Evolutionary conservation across 148 eudicot genomes (phyloP).

Genomic region (Pharnaceum exiguum): DNA sequence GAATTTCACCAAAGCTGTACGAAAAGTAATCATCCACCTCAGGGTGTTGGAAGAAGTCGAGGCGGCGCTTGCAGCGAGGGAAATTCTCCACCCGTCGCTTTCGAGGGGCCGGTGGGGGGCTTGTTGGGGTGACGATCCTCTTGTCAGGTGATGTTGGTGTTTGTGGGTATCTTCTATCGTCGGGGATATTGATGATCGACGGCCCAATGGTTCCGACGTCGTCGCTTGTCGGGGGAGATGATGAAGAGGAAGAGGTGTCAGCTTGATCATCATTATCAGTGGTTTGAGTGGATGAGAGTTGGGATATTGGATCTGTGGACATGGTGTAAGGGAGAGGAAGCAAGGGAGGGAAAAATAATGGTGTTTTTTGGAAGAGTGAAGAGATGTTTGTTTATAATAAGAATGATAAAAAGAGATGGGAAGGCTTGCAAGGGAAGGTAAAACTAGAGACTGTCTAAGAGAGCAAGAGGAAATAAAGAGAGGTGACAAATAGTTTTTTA

Average conservation of each 20-base stretch:
- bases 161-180: background rate
- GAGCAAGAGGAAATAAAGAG: no score
- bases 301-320: slow-evolving; percentile 5
- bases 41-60: slow-evolving; percentile 8
- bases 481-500: no score
- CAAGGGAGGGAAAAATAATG: no score
- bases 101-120: slow-evolving; percentile 27
- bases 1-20: slow-evolving; percentile 20
- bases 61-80: slow-evolving; percentile 19
- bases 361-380: no score
- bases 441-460: no score
- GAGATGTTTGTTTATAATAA: no score
- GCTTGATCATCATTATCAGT: background rate
- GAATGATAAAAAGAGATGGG: no score
- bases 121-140: slow-evolving; percentile 16
- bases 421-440: no score
- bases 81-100: slow-evolving; percentile 14
- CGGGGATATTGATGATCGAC: no score
- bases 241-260: no score
- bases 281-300: background rate
- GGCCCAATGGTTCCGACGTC: background rate
- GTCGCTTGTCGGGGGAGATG: no score
- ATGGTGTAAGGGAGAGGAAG: no score
- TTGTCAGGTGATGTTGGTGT: slow-evolving; percentile 21
- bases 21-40: slow-evolving; percentile 21